A percentile compares a stretch with the other conserved stretches of the same genome.
Conservation (phyloP, 1,284 basidiomycete species). For the Puccinia polysora region DNA sequence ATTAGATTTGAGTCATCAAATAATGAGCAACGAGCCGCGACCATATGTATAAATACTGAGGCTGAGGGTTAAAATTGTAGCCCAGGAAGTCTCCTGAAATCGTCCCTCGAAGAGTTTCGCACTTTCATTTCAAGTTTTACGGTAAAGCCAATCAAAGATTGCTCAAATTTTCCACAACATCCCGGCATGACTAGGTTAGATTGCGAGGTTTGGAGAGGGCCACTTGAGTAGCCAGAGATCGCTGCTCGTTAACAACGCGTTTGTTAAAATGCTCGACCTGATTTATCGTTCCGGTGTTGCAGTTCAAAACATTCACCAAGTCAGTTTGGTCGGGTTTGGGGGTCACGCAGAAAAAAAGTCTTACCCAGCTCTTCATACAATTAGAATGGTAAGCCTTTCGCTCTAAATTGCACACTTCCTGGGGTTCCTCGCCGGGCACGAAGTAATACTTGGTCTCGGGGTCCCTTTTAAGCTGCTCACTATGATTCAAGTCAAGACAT, state of each 20-base stretch:
- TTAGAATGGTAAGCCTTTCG: constrained; percentile 12
- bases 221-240: constrained; percentile 18
- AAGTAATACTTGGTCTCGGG: constrained; percentile 9
- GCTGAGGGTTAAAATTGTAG: no score
- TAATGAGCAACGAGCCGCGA: no score
- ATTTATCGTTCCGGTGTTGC: no score
- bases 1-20: no score
- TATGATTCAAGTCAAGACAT: constrained; percentile 22
- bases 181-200: background rate
- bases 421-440: constrained; percentile 24
- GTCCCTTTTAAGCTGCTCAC: background rate
- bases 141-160: no score
- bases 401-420: background rate
- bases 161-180: no score
- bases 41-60: no score
- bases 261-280: constrained; percentile 41
- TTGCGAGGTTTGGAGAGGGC: background rate
- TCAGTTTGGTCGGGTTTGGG: background rate
- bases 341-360: background rate
- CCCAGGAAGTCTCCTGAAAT: no score
- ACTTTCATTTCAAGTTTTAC: no score
- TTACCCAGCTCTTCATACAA: constrained; percentile 32
- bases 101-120: no score
- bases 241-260: constrained; percentile 36
- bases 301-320: background rate